phyloP scores from a whole-genome alignment of 805 yeast species.

The Lipomyces kockii region DNA sequence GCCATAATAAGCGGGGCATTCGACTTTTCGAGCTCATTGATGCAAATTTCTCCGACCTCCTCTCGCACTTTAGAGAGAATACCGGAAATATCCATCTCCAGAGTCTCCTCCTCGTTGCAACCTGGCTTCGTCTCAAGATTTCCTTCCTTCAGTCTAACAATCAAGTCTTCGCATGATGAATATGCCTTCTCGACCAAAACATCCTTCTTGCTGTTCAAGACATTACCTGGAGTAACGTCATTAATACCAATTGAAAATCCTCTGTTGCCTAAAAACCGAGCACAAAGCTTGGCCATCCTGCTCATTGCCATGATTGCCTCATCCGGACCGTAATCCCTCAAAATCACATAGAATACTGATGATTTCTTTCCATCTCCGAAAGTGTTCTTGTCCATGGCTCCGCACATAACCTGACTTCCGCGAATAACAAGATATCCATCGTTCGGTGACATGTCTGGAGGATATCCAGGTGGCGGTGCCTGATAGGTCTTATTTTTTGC shows the following conservation, averaged over 20 bases:
- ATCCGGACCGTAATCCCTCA: slow-evolving; percentile 95
- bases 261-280: slow-evolving; percentile 89
- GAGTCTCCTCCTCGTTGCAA: slow-evolving; percentile 96
- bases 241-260: slow-evolving; percentile 97
- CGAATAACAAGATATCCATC: slow-evolving; percentile 92
- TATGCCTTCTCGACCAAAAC: slow-evolving; percentile 89
- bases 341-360: slow-evolving; percentile 91
- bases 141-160: slow-evolving; percentile 76
- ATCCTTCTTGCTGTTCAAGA: slow-evolving; percentile 78
- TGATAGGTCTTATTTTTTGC: slow-evolving; percentile 90
- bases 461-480: slow-evolving; percentile 73
- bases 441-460: slow-evolving; percentile 95
- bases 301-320: slow-evolving; percentile 97
- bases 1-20: slow-evolving; percentile 99
- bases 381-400: slow-evolving; percentile 95
- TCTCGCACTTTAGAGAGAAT: slow-evolving; percentile 95
- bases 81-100: slow-evolving; percentile 98
- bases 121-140: slow-evolving; percentile 98
- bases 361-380: slow-evolving; percentile 98
- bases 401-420: slow-evolving; percentile 85
- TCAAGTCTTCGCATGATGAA: slow-evolving; percentile 86
- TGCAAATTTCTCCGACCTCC: slow-evolving; percentile 98
- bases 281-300: slow-evolving; percentile 98
- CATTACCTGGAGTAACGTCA: slow-evolving; percentile 92
- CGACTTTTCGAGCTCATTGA: slow-evolving; percentile 81